These are phyloP conservation scores for Monosporascus sp. DNA, from an alignment of 2,329 filamentous ascomycete species.

Conservation along the genomic window DNA sequence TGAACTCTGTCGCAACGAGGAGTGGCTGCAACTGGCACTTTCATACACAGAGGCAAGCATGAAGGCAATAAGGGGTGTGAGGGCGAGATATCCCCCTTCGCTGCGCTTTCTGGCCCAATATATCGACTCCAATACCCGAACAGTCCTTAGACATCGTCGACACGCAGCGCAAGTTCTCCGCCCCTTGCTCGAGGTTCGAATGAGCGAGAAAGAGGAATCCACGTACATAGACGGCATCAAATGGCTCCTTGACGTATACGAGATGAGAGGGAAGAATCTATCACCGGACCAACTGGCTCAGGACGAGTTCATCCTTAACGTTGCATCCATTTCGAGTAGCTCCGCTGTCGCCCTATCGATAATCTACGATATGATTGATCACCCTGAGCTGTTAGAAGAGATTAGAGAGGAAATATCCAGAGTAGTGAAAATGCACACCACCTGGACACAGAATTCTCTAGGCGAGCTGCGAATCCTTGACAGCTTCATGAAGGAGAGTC, in stretches of 20 bases:
- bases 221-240: conserved; percentile 5
- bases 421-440: neutral
- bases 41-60: conserved; percentile 5
- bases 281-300: conserved; percentile 5
- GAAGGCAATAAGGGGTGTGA: conserved; percentile 2
- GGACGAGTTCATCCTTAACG: conserved; percentile 7
- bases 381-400: conserved; percentile 6
- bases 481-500: conserved; percentile 17
- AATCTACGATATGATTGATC: conserved; percentile 10
- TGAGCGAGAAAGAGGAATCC: neutral
- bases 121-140: neutral
- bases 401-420: conserved; percentile 7
- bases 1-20: conserved; percentile 3
- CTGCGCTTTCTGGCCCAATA: conserved; percentile 6
- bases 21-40: conserved; percentile 7
- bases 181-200: conserved; percentile 2
- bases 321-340: conserved; percentile 10
- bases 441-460: conserved; percentile 8
- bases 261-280: neutral
- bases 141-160: neutral
- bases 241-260: conserved; percentile 3
- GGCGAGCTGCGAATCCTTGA: conserved; percentile 8
- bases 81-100: conserved; percentile 3
- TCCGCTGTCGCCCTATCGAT: conserved; percentile 4
- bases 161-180: conserved; percentile 2